Evolutionary conservation across 129 eudicot species (phyloP).

Genomic region (Erigeron canadensis): DNA sequence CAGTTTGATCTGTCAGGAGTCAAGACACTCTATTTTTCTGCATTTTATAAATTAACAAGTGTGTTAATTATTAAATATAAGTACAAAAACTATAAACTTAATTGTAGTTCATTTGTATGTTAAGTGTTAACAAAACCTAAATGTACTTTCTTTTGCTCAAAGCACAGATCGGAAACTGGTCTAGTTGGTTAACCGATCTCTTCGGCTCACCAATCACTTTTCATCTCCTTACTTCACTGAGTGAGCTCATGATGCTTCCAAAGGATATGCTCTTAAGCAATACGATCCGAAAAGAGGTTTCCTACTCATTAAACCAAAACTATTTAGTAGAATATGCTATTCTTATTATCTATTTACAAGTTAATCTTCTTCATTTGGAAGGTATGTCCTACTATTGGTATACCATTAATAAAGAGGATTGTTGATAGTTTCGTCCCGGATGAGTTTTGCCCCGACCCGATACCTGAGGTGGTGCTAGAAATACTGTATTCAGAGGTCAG

Average conservation of each 20-base stretch:
- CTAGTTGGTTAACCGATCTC: conserved; percentile 82
- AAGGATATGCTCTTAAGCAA: conserved; percentile 84
- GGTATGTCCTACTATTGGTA: conserved; percentile 83
- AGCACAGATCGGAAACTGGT: conserved; percentile 90
- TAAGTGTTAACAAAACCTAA: not conserved
- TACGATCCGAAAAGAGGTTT: conserved; percentile 83
- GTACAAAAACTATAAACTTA: no score
- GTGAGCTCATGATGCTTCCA: conserved; percentile 99
- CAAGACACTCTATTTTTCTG: no score
- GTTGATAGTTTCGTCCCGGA: conserved; percentile 68
- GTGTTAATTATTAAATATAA: no score
- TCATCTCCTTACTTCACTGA: conserved; percentile 72
- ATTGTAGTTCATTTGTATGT: no score
- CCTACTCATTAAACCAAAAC: not conserved
- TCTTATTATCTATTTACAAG: not conserved
- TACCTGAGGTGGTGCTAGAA: conserved; percentile 69
- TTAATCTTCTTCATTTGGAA: conserved; percentile 28
- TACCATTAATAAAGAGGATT: conserved; percentile 65
- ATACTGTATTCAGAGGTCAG: conserved; percentile 75
- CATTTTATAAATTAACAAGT: no score
- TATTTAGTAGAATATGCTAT: not conserved
- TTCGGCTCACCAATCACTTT: conserved; percentile 61
- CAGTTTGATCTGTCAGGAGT: no score
- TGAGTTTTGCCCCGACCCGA: conserved; percentile 76
- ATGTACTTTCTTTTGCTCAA: conserved; percentile 9